Evolutionary conservation across 2,329 filamentous ascomycete genomes (phyloP), one percentile per base, ranked within the genome.

Genomic region (Talaromyces sp.): DNA sequence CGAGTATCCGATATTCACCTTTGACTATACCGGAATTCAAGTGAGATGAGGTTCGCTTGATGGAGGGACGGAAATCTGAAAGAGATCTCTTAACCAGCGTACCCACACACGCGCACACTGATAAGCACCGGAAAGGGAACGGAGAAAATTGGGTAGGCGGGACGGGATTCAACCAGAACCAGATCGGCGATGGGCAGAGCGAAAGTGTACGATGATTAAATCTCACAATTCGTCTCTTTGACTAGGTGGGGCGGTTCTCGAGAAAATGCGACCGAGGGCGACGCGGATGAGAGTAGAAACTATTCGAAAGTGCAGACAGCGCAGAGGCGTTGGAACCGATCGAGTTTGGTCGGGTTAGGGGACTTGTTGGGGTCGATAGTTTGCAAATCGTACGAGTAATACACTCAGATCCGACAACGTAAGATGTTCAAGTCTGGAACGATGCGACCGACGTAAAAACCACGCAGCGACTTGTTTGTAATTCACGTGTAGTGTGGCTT

Each of bases 141-240:
- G 22, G 19, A 57, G 39, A 33, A 50, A 54, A 35, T 11, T 54
- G 19, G 31, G 31, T 19, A 35, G 50, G 50, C 50, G 50, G 56
- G 39, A 58, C 56, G 56, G 56, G 35, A 58, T 43, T 43, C 56
- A 24, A 58, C 56, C 56, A 58, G 56, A 58, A 58, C 56, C 56
- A 58, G 37, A 58, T 58, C 56, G 56, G 37, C 37, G 37, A 58
- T 16, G 35, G 11, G n/a, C 10, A 22, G n/a, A 54, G 11, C 49
- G 49, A 52, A 52, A 27, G 6, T 5, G 27, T 7, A 54, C 8
- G 31, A 22, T 37, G 13, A 35, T 54, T 10, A 35, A 54, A 8
- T 33, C 24, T 43, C 39, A 22, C 4, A 10, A 37, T 37, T 54
- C 50, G 24, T 31, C 57, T 50, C 59, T 50, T n/a, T 24, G 31